Base-by-base conservation (phyloP, 106 monocot genomes). In the Apostasia shenzhenica region DNA sequence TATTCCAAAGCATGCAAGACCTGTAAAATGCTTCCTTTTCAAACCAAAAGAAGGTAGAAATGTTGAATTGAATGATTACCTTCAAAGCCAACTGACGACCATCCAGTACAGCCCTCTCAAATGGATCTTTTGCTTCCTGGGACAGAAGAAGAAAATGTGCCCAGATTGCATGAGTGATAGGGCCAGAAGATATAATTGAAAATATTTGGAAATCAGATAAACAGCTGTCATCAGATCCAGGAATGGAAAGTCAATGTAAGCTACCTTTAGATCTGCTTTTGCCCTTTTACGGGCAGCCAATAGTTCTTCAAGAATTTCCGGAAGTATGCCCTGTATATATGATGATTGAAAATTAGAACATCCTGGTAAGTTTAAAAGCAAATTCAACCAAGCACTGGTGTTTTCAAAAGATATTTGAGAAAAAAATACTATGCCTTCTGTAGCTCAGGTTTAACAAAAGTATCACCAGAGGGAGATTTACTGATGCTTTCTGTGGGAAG, bases 231-330 rank as follows among this genome's bases (percentile, higher is more conserved):
- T 11, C n/a, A 45, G 43, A 57, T 49, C 1, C 11, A 56, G n/a
- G 3, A 56, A 54, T 54, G 70, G 45, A 60, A 43, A 26, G 54
- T 45, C 6, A 44, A 8, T 48, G 40, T 41, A 67, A 65, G 68
- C 54, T 51, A 99, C 99, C 85, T 99, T 99, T 57, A 99, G 52
- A 89, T 99, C 99, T 63, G 99, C 93, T 90, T 99, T 99, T 45
- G 99, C 99, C 75, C 93, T 99, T 83, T 90, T 99, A 60, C 99
- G 99, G 81, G 93, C 99, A 81, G 92, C 74, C 76, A 99, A 80
- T 57, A 99, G 78, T 75, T 99, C 99, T 81, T 99, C 99, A 72
- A 99, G 90, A 69, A 99, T 93, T 85, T 99, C 99, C 76, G 99
- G 99, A 53, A 99, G 84, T 73, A 99, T 85, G 40, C 99, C 99